phyloP scores from a whole-genome alignment of 208 protist genomes.

The Leishmania guyanensis region DNA sequence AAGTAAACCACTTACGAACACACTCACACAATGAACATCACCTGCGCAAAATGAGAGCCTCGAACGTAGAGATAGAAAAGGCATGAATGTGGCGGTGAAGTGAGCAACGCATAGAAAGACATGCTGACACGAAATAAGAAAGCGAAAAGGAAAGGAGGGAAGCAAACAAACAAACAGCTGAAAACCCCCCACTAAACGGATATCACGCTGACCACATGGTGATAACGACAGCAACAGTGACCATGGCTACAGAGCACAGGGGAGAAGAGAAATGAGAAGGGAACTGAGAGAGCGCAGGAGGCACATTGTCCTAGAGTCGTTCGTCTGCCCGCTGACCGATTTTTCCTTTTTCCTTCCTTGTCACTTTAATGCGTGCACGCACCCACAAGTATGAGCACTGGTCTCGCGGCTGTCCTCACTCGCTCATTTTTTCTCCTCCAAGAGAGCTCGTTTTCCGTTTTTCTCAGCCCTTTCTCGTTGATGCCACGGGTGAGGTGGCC shows the following conservation, averaged over 20 bases:
- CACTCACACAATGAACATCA: background rate
- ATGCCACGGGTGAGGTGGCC: too few species aligned
- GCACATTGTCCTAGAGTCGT: background rate
- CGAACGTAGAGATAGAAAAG: background rate
- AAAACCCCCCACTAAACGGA: background rate
- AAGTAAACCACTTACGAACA: background rate
- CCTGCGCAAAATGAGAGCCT: background rate
- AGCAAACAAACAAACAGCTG: background rate
- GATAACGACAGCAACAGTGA: background rate
- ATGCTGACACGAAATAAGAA: background rate
- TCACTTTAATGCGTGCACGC: background rate
- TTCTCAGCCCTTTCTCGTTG: background rate
- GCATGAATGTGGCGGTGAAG: background rate
- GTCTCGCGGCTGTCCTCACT: background rate
- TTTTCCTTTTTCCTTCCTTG: background rate
- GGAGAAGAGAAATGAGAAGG: background rate
- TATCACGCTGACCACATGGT: background rate
- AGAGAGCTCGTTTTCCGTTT: background rate
- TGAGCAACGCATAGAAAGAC: background rate
- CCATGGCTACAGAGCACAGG: background rate
- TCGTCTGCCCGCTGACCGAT: background rate
- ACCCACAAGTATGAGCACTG: background rate
- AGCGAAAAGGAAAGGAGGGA: background rate
- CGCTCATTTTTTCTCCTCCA: background rate
- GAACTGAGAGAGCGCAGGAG: background rate